Evolutionary conservation across 2,329 filamentous ascomycete species (phyloP), one percentile per base, ranked within the genome.

Genomic region (Pestalotiopsis sp.): DNA sequence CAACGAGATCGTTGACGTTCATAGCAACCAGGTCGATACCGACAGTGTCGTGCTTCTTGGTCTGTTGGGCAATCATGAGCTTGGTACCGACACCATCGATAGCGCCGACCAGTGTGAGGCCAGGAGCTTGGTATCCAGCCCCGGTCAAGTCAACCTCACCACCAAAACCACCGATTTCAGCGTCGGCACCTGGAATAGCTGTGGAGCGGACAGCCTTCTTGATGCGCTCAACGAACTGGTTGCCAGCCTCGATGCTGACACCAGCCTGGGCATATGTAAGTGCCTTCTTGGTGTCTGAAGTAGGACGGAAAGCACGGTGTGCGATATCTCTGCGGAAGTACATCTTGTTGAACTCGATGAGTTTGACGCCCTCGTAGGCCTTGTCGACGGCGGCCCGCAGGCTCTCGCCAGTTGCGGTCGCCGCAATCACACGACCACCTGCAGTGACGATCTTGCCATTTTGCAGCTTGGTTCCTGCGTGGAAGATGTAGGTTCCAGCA

Each of bases 1-100:
- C 96, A 65, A 99, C 91, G 0, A 99, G 87, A 77, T 99, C 96
- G 80, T 99, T 99, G 78, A 98, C 96, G 80, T 98, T 98, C 95
- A 98, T 98, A 73, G 96, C 96, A 3, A 99, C 96, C 45, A 99
- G 88, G 79, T 99, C 96, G 74, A 99, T 94, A 70, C 96, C 96
- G 12, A 99, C 95, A 3, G 95, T 97, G 80, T 95, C 91, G 81
- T 98, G 96, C 82, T 97, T 94, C 74, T 90, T 88, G 84, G 97
- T 93, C 13, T 90, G 89, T 79, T 98, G 95, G 0, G 96, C 96
- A 76, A 99, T 93, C 87, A 97, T 97, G 75, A 98, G 91, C 84
- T 98, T 98, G 64, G 95, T 98, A 68, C 95, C 95, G 55, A 98
- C 93, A 65, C 95, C 95, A 78, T 98, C 95, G 71, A 97, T 98